These are phyloP conservation scores for Neospora caninum DNA, from an alignment of 169 alveolate genomes.

Conservation along the genomic window DNA sequence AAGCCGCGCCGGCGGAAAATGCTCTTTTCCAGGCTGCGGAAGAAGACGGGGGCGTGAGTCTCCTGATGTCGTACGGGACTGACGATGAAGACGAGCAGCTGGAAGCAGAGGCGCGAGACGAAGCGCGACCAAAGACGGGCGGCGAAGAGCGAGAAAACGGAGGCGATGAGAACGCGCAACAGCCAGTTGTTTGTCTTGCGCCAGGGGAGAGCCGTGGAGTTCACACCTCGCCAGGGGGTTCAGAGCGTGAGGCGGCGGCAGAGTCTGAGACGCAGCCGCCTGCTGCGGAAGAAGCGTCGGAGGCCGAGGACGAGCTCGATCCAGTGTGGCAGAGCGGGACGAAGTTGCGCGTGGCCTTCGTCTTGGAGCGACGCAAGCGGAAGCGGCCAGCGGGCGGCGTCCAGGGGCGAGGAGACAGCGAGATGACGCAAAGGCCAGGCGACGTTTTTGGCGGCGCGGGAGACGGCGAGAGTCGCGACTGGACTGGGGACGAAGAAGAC, in stretches of 20 bases:
- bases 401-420: not conserved
- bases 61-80: slow-evolving; percentile 22
- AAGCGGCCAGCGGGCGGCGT: not conserved
- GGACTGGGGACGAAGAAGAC: not conserved
- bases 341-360: slow-evolving; percentile 4
- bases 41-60: not conserved
- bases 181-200: not conserved
- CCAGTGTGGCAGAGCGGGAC: slow-evolving; percentile 8
- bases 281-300: not conserved
- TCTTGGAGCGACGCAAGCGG: not conserved
- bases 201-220: not conserved
- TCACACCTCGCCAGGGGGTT: not conserved
- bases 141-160: not conserved
- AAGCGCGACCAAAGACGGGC: not conserved
- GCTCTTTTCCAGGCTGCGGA: not conserved
- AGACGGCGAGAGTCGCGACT: not conserved
- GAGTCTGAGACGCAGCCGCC: not conserved
- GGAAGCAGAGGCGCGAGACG: not conserved
- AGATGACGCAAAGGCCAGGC: not conserved
- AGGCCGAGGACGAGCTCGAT: not conserved
- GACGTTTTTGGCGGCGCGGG: not conserved
- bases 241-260: not conserved
- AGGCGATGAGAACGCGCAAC: not conserved
- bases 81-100: not conserved
- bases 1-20: not conserved